These are phyloP conservation scores for Pseudogymnoascus sp. DNA, from an alignment of 2,329 filamentous ascomycete genomes.

Conservation along the genomic window DNA sequence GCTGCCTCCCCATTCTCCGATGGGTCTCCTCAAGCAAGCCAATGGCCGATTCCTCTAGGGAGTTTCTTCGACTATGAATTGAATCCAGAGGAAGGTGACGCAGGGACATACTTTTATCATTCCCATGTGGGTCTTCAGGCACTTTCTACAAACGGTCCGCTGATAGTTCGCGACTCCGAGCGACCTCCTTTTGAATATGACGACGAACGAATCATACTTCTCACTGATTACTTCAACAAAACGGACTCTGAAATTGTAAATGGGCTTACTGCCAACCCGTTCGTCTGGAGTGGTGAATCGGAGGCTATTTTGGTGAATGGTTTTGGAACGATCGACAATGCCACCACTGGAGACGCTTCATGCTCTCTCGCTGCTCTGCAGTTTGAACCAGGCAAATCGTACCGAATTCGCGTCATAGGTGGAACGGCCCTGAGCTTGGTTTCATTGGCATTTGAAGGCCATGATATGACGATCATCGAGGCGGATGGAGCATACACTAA, in stretches of 20 bases:
- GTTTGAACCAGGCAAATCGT: slow-evolving; percentile 50
- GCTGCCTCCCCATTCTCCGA: slow-evolving; percentile 42
- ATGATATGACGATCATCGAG: slow-evolving; percentile 49
- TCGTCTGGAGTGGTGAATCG: too few relatives aligned
- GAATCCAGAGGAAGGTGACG: slow-evolving; percentile 34
- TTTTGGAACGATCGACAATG: too few relatives aligned
- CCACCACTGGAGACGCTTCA: too few relatives aligned
- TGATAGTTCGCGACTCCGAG: too few relatives aligned
- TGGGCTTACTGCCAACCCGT: too few relatives aligned
- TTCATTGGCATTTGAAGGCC: slow-evolving; percentile 47
- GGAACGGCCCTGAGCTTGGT: slow-evolving; percentile 45
- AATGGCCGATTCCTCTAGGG: slow-evolving; percentile 45
- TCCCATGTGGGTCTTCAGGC: slow-evolving; percentile 46
- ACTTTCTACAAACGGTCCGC: too few relatives aligned
- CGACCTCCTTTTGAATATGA: too few relatives aligned
- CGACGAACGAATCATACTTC: slow-evolving; percentile 46
- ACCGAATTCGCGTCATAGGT: slow-evolving; percentile 53
- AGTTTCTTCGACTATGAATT: slow-evolving; percentile 50
- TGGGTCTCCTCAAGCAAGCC: slow-evolving; percentile 39
- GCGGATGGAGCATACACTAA: slow-evolving; percentile 46
- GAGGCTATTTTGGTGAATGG: too few relatives aligned
- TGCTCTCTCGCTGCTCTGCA: too few relatives aligned
- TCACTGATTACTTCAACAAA: too few relatives aligned
- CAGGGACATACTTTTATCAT: slow-evolving; percentile 49
- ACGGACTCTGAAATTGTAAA: too few relatives aligned